Evolutionary conservation across 441 rosid species (phyloP).

Genomic region (Bruguiera hainesii): DNA sequence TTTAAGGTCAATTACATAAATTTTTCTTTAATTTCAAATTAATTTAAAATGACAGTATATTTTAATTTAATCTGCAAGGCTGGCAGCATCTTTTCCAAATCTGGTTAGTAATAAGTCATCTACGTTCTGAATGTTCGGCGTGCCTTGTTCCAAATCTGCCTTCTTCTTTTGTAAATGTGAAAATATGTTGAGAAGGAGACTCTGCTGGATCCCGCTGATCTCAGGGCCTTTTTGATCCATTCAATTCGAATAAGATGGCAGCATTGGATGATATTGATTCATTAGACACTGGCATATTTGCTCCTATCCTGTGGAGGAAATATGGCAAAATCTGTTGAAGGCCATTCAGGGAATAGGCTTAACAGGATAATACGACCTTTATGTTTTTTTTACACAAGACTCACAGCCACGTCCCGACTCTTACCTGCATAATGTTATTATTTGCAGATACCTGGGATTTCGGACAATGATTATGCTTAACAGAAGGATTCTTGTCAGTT

Average conservation of each 20-base stretch:
- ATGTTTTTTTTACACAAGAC: not conserved
- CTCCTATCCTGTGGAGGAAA: slow-evolving; percentile 62
- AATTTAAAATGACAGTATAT: too few relatives aligned
- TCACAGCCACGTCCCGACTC: not conserved
- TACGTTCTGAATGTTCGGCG: not conserved
- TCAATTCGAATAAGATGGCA: slow-evolving; percentile 60
- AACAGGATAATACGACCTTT: not conserved
- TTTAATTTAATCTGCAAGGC: too few relatives aligned
- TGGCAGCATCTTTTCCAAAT: slow-evolving; percentile 29
- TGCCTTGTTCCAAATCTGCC: not conserved
- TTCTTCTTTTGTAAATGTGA: not conserved
- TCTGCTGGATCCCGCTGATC: slow-evolving; percentile 50
- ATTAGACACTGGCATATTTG: slow-evolving; percentile 62
- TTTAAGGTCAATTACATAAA: too few relatives aligned
- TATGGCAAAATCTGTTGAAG: slow-evolving; percentile 77
- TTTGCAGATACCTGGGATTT: slow-evolving; percentile 55
- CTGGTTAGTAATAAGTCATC: slow-evolving; percentile 19
- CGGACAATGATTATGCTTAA: slow-evolving; percentile 51
- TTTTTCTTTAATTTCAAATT: too few relatives aligned
- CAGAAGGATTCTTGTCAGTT: slow-evolving; percentile 46
- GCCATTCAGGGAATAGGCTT: slow-evolving; percentile 54
- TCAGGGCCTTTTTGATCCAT: slow-evolving; percentile 55
- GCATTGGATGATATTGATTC: slow-evolving; percentile 72
- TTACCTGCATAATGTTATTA: not conserved
- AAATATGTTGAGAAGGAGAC: slow-evolving; percentile 66